A percentile compares a stretch with the other conserved stretches of the same genome.
These are phyloP conservation scores for Tetradesmus lagerheimii DNA, from an alignment of 139 green algal genomes.

Conservation along the genomic window DNA sequence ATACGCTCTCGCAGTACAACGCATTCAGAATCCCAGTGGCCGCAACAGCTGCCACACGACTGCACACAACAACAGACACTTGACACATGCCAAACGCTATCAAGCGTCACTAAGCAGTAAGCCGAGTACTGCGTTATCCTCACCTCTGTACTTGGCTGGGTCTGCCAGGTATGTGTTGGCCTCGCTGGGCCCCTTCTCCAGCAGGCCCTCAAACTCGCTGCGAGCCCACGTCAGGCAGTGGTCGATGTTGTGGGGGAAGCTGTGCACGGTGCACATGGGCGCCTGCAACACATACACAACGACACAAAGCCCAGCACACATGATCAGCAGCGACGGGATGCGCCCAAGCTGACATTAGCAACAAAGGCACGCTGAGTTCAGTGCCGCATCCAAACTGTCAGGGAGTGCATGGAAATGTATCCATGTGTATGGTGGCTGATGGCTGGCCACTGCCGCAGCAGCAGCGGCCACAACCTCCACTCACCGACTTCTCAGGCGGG, in stretches of 20 bases:
- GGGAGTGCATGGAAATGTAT: too few relatives aligned
- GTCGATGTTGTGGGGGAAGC: slow-evolving; percentile 99
- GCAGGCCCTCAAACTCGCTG: slow-evolving; percentile 95
- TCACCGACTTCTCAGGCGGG: slow-evolving; percentile 88
- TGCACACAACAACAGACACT: too few relatives aligned
- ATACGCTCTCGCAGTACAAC: too few relatives aligned
- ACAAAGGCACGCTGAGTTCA: too few relatives aligned
- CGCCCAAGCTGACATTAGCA: too few relatives aligned
- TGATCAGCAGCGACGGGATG: too few relatives aligned
- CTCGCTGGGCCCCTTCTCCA: slow-evolving; percentile 93
- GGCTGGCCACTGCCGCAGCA: not conserved
- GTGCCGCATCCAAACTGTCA: too few relatives aligned
- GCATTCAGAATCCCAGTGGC: too few relatives aligned
- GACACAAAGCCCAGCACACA: too few relatives aligned
- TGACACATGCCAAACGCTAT: not conserved
- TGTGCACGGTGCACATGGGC: slow-evolving; percentile 99
- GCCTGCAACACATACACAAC: slow-evolving; percentile 75
- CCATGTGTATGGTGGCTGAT: too few relatives aligned
- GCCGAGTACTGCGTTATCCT: not conserved
- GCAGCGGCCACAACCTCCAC: slow-evolving; percentile 32
- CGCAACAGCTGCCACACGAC: not conserved
- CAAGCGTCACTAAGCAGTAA: not conserved
- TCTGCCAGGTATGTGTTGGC: slow-evolving; percentile 92
- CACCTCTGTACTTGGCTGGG: slow-evolving; percentile 80
- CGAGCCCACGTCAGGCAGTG: slow-evolving; percentile 94